Evolutionary conservation across 2,329 filamentous ascomycete genomes (phyloP), one percentile per base, ranked within the genome.

Genomic region (Colletotrichum chrysophilum): DNA sequence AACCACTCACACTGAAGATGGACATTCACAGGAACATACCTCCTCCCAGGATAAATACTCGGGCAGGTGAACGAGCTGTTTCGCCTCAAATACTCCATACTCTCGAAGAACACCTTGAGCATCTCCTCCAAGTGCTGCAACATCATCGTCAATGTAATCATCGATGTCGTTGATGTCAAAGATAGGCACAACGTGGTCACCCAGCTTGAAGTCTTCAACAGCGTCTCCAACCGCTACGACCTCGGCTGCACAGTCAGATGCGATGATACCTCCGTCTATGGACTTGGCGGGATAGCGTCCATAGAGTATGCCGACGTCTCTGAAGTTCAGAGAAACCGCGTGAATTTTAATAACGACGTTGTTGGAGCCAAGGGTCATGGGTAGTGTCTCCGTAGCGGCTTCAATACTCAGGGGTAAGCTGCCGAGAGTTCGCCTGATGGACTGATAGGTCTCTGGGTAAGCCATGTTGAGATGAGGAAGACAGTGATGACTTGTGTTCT

Each of bases 291-390:
- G 78, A 71, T 82, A 82, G 10, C 65, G 71, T 7, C 80, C 80
- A 69, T 79, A 68, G n/a, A 81, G 66, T 77, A 82, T 81, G 18
- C 48, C 77, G 2, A 79, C 77, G n/a, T 82, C 81, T 24, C 81
- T 78, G 52, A 73, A 79, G 48, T 79, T 79, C 18, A 79, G 60
- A 5, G 78, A 79, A 58, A 58, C 55, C 10, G 55, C 24, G 13
- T 58, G 55, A 3, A 58, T 58, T 3, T 58, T 58, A 3, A 58
- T 58, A 3, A 58, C 21, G 7, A 58, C 55, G 26, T 58, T 7
- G 4, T 58, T 21, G 26, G 8, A 58, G 4, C 55, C 24, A 3
- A 58, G 55, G 3, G 5, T 18, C 14, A 28, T 58, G 4, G 55
- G 55, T 12, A 78, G 55, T 58, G 55, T 58, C 55, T 58, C 55